These are phyloP conservation scores for Solanum pinnatisectum DNA, from an alignment of 257 asterid species.

Conservation along the genomic window DNA sequence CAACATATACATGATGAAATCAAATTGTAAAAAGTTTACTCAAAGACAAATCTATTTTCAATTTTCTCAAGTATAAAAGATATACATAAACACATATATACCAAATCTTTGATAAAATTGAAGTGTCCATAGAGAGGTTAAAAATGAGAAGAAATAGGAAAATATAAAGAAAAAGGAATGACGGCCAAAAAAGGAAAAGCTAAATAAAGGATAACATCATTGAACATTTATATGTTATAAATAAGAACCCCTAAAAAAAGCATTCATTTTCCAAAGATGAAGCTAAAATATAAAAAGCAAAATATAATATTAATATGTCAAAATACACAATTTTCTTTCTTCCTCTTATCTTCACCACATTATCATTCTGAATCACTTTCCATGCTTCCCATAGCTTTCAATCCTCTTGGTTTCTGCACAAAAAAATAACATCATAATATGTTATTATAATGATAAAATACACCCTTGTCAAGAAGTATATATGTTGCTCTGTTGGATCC, in stretches of 20 bases:
- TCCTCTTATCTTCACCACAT: background rate
- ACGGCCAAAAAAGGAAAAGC: background rate
- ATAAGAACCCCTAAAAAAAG: background rate
- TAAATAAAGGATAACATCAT: background rate
- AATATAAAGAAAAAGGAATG: background rate
- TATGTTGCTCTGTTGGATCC: background rate
- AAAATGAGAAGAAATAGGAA: background rate
- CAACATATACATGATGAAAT: background rate
- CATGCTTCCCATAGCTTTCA: conserved; percentile 33
- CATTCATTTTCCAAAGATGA: background rate
- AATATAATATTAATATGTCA: background rate
- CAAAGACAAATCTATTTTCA: background rate
- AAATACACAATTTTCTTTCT: background rate
- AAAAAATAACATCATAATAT: background rate
- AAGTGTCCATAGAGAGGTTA: background rate
- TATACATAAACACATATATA: background rate
- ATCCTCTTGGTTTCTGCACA: conserved; percentile 31
- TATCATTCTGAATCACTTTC: conserved; percentile 30
- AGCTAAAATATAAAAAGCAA: background rate
- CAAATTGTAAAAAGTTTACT: background rate
- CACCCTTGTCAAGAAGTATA: background rate
- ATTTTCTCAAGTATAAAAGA: background rate
- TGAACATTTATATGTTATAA: background rate
- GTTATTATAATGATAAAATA: background rate
- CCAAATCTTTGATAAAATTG: background rate